Evolutionary conservation across 2,329 filamentous ascomycete genomes (phyloP).

Genomic region (Ceratocystis smalleyi): DNA sequence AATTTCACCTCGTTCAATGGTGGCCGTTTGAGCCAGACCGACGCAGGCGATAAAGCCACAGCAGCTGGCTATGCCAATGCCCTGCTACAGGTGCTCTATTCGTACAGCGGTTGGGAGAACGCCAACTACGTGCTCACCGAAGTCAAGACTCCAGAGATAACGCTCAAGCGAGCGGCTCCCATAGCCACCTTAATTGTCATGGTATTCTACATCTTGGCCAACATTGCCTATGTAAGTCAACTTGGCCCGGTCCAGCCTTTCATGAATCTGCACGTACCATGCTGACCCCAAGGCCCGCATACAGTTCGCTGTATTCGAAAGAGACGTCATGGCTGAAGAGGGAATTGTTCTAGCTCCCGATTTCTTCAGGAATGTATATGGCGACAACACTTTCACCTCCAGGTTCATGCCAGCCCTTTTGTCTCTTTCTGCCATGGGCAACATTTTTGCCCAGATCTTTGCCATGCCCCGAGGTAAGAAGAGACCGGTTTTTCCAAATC

Average conservation of each 20-base stretch:
- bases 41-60: background rate
- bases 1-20: slow-evolving; percentile 41
- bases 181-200: slow-evolving; percentile 37
- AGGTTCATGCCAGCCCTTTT: slow-evolving; percentile 39
- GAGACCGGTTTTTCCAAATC: background rate
- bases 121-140: slow-evolving; percentile 47
- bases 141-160: slow-evolving; percentile 38
- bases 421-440: slow-evolving; percentile 45
- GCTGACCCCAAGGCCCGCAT: background rate
- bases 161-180: slow-evolving; percentile 40
- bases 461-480: slow-evolving; percentile 23
- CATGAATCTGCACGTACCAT: too few relatives aligned
- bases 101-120: slow-evolving; percentile 49
- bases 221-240: slow-evolving; percentile 38
- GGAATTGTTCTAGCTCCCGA: slow-evolving; percentile 45
- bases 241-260: too few relatives aligned
- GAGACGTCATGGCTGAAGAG: slow-evolving; percentile 39
- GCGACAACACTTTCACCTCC: slow-evolving; percentile 33
- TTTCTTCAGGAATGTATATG: slow-evolving; percentile 49
- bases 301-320: slow-evolving; percentile 43
- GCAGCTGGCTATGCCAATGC: slow-evolving; percentile 27
- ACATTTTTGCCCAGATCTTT: slow-evolving; percentile 34
- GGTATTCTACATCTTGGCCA: slow-evolving; percentile 46
- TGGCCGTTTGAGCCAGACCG: slow-evolving; percentile 19
- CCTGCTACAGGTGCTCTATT: slow-evolving; percentile 43